A percentile compares a stretch with the other conserved stretches of the same genome.
phyloP scores from a whole-genome alignment of 805 yeast genomes.

The Hanseniaspora lindneri region DNA sequence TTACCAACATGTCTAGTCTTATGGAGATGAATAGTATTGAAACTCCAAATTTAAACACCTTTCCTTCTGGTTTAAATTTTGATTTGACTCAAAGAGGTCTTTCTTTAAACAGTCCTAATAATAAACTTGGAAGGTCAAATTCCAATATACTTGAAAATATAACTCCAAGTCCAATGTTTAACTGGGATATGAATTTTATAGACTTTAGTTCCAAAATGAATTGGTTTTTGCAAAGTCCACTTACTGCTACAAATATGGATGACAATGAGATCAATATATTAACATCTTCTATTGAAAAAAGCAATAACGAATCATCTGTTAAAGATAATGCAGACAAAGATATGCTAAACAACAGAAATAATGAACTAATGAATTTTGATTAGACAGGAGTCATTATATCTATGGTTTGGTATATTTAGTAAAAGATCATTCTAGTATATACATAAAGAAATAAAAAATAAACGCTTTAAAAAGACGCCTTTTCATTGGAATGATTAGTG shows the following conservation, averaged over 20 bases:
- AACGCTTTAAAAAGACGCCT: too few species aligned
- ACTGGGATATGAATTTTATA: conserved; percentile 11
- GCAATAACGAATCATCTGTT: neutral
- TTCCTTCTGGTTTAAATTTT: neutral
- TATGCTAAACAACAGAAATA: neutral
- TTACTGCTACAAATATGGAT: neutral
- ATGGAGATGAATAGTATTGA: neutral
- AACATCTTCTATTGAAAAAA: neutral
- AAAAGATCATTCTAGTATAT: too few species aligned
- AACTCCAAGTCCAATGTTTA: conserved; percentile 5
- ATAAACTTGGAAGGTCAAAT: neutral
- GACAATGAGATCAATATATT: conserved; percentile 8
- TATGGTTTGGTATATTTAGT: too few species aligned
- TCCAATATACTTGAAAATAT: neutral
- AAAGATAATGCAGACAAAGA: neutral
- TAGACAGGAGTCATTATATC: neutral
- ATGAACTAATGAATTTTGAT: neutral
- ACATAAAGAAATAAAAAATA: too few species aligned
- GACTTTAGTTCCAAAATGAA: conserved; percentile 14
- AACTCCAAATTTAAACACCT: neutral
- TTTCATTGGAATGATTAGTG: too few species aligned
- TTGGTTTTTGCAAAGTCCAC: conserved; percentile 2
- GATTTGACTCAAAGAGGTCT: neutral
- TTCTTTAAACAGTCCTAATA: neutral
- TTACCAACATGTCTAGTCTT: neutral